phyloP scores from a whole-genome alignment of 345 rosid genomes.

The Streptanthus diversifolius region DNA sequence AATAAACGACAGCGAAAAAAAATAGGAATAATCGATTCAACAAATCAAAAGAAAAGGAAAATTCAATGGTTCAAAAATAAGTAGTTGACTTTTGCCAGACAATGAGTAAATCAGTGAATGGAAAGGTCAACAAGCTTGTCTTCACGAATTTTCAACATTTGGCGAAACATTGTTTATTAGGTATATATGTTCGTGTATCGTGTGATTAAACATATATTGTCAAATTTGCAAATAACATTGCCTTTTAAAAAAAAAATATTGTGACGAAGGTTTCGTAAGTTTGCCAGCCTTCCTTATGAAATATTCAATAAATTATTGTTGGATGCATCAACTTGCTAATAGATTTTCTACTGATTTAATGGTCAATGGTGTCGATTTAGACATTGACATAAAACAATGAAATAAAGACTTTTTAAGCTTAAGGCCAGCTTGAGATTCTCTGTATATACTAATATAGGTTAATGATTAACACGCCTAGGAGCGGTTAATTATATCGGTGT shows the following conservation, averaged over 20 bases:
- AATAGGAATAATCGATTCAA: background rate
- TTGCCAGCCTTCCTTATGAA: background rate
- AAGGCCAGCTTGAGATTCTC: constrained; percentile 12
- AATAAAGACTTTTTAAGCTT: background rate
- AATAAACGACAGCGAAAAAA: background rate
- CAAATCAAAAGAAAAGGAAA: background rate
- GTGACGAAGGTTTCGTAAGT: background rate
- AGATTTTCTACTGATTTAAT: background rate
- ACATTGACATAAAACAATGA: constrained; percentile 5
- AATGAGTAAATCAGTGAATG: too few species aligned
- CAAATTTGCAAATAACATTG: background rate
- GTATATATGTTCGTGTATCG: too few species aligned
- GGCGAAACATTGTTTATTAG: background rate
- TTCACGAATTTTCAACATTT: background rate
- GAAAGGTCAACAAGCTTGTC: too few species aligned
- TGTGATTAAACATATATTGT: background rate
- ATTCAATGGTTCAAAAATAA: background rate
- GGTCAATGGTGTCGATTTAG: constrained; percentile 18
- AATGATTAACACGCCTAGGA: background rate
- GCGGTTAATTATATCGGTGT: background rate
- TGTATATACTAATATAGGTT: background rate
- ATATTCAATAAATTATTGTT: background rate
- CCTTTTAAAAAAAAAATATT: background rate
- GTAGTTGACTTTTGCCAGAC: too few species aligned
- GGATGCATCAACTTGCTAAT: constrained; percentile 9